These are phyloP conservation scores for Diutina neorugosa DNA, from an alignment of 1,139 yeast species.

Conservation along the genomic window DNA sequence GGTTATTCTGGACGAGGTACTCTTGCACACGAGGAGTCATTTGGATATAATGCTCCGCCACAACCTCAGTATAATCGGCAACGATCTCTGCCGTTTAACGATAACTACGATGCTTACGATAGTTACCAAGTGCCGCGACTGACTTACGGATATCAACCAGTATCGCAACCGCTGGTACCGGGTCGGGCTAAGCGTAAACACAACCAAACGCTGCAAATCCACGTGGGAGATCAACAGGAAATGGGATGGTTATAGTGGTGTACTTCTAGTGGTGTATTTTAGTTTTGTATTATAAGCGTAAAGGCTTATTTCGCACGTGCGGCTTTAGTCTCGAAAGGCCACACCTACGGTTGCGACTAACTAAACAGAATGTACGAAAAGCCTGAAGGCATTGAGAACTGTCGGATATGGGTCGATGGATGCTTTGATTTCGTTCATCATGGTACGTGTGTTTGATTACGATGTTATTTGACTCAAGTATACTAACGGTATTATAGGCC, in stretches of 20 bases:
- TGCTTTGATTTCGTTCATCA: slow-evolving; percentile 97
- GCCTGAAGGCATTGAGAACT: slow-evolving; percentile 33
- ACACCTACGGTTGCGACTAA: neutral
- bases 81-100: neutral
- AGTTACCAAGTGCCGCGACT: neutral
- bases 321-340: neutral
- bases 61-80: neutral
- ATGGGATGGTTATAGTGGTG: neutral
- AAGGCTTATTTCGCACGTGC: neutral
- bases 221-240: neutral
- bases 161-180: neutral
- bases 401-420: slow-evolving; percentile 84
- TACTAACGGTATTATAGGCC: slow-evolving; percentile 31
- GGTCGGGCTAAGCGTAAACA: neutral
- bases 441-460: slow-evolving; percentile 35
- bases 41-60: neutral
- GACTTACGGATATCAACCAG: neutral
- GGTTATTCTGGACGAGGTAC: neutral
- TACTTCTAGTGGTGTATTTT: no score
- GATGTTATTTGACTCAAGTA: slow-evolving; percentile 6
- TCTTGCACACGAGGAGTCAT: neutral
- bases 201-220: neutral
- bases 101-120: neutral
- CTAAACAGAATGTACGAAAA: slow-evolving; percentile 16
- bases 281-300: neutral